Conservation (phyloP, 495 filamentous ascomycete species). For the Aspergillus campestris region DNA sequence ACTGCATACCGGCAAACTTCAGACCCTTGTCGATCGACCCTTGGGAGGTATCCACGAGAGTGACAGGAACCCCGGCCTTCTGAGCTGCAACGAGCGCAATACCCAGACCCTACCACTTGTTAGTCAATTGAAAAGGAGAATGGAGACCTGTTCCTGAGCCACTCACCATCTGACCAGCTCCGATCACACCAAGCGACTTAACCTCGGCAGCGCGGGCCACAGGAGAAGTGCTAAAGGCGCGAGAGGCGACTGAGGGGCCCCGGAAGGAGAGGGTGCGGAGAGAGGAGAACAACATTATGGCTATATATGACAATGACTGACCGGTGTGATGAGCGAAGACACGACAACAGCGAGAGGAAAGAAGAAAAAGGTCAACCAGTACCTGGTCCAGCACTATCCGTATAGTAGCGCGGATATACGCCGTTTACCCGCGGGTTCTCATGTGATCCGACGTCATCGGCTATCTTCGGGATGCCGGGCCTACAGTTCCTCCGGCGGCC, state of each 20-base stretch:
- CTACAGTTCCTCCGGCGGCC: constrained; percentile 20
- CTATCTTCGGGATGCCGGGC: constrained; percentile 33
- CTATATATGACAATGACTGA: constrained; percentile 2
- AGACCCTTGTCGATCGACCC: constrained; percentile 85
- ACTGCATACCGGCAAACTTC: constrained; percentile 67
- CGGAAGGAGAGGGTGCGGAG: constrained; percentile 22
- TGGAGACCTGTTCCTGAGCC: neutral
- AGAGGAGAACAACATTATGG: constrained; percentile 27
- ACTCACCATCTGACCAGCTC: constrained; percentile 88
- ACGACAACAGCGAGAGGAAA: constrained; percentile 2
- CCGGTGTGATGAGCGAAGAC: neutral
- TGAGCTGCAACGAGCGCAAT: constrained; percentile 92
- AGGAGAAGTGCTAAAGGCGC: constrained; percentile 38
- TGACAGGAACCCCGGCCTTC: constrained; percentile 76
- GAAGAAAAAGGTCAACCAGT: neutral
- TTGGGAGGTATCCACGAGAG: constrained; percentile 76
- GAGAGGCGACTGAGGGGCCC: constrained; percentile 24
- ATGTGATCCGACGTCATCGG: constrained; percentile 35
- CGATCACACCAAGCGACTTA: constrained; percentile 84
- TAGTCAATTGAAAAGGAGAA: constrained; percentile 4
- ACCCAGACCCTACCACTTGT: constrained; percentile 66
- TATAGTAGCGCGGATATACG: neutral
- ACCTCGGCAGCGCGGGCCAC: constrained; percentile 58
- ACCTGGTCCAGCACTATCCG: too few species aligned
- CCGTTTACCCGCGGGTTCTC: constrained; percentile 4